Evolutionary conservation across 495 filamentous ascomycete species (phyloP), one percentile per base, ranked within the genome.

Genomic region (Penicillium cosmopolitanum): DNA sequence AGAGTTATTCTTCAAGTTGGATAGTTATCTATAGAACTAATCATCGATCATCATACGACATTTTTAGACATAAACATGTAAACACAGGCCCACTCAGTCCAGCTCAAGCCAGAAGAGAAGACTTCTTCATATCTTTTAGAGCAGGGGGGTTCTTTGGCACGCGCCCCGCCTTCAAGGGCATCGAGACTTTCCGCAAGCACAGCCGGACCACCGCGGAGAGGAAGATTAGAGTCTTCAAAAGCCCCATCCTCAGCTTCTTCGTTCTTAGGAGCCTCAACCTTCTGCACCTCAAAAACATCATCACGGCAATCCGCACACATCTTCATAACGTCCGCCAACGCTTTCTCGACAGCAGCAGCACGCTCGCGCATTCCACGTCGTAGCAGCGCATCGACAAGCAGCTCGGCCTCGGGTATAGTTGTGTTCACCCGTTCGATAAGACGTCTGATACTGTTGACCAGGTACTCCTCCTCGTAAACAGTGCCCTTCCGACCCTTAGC

Each of bases 391-490:
- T 89, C 84, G 1, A 96, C 83, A 11, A 97, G 80, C 34, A 85
- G 73, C 67, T 84, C 80, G 0, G 89, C 83, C 63, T 98, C 95
- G 0, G 78, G 75, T 16, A 83, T 77, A 1, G 87, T 78, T 9
- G 75, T 75, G 68, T 93, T 92, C n/a, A 96, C 84, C 18, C 93
- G 80, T 67, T 96, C 92, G 21, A 96, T 84, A 40, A 98, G 78
- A 36, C 95, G 78, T n/a, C 88, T 80, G 35, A 97, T 86, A 61
- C 87, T 91, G 66, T 90, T 94, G 46, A 96, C 86, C 11, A 98
- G 81, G 70, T 98, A 98, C 73, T 97, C 95, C 71, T 98, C 95
- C 67, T 98, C 95, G 69, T 98, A 98, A 5, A 98, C 89, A 43
- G 88, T 96, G 15, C 95, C 95, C 80, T 97, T 97, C 72, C 96